Base-by-base conservation (phyloP, 176 grass and related monocot genomes). In the Zoysia japonica region DNA sequence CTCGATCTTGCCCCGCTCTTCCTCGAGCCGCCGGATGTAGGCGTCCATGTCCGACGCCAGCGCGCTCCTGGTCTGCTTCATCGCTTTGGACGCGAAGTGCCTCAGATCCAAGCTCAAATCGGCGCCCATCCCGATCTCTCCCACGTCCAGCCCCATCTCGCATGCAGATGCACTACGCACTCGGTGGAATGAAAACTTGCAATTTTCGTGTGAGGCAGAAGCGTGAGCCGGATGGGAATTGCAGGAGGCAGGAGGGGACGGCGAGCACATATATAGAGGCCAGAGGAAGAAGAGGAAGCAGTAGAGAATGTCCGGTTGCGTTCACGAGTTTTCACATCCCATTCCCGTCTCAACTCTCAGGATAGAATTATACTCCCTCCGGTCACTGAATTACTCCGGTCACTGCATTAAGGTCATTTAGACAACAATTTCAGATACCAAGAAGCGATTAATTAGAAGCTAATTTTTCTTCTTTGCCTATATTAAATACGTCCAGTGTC, bases 1-100 rank as follows among this genome's bases (percentile, higher is more conserved):
- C 67, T 97, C 87, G 74, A 94, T 97, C 83, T 97, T 97, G 9
- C 53, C 77, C 38, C 60, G 89, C 82, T 97, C 91, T 76, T 93
- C 94, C 82, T 94, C 92, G 17, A 97, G 82, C 47, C 53, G 85
- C 61, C 81, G 84, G 79, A 93, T 83, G 28, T 73, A 91, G 70
- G 89, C 84, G 45, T 74, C 83, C 61, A 94, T 60, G 68, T 82
- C 79, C 19, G 83, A 74, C 70, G 84, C 40, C 80, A 82, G 80
- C 65, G 45, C 19, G 61, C 85, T 87, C 62, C 14, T 80, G 46
- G 47, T 56, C 47, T 65, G 84, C 62, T 82, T 15, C 51, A 87
- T 28, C 28, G 80, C 85, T 79, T 78, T 81, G 78, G 84, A 6
- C 42, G 85, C 79, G 66, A 81, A 88, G 61, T 85, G 56, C 83